A percentile compares a stretch with the other conserved stretches of the same genome.
Evolutionary conservation across 2,329 filamentous ascomycete species (phyloP).

Genomic region (Whalleya microplaca): DNA sequence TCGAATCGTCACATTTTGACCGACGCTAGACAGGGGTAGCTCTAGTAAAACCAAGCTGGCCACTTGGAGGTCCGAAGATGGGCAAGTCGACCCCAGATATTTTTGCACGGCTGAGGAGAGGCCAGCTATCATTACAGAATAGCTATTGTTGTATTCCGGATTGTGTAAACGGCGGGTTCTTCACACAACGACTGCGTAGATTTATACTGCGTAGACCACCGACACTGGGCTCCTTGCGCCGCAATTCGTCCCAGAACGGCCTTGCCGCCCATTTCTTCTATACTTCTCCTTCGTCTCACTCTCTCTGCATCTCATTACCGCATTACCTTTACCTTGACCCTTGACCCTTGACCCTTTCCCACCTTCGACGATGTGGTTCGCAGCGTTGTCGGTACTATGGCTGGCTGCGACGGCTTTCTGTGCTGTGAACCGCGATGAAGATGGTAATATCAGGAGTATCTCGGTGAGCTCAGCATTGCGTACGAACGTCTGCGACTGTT

Average conservation of each 20-base stretch:
- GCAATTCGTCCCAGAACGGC: conserved; percentile 19
- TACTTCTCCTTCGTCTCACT: conserved; percentile 19
- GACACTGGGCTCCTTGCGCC: conserved; percentile 19
- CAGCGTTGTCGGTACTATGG: conserved; percentile 39
- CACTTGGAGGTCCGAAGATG: conserved; percentile 17
- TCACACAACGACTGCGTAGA: conserved; percentile 22
- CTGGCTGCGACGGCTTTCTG: conserved; percentile 44
- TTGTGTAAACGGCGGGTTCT: conserved; percentile 11
- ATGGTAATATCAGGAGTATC: conserved; percentile 63
- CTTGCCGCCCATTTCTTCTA: conserved; percentile 21
- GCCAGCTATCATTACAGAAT: conserved; percentile 37
- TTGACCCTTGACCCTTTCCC: no score
- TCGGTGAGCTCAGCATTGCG: conserved; percentile 53
- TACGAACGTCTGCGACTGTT: neutral
- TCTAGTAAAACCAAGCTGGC: conserved; percentile 24
- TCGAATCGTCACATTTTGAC: neutral
- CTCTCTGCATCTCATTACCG: conserved; percentile 15
- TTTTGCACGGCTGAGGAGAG: conserved; percentile 34
- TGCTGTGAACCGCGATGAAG: conserved; percentile 49
- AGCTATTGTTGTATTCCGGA: neutral
- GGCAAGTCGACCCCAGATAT: conserved; percentile 25
- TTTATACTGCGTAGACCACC: conserved; percentile 6
- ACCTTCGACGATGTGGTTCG: conserved; percentile 35
- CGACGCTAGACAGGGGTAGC: conserved; percentile 30
- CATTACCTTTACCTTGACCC: conserved; percentile 13